These are phyloP conservation scores for Claviceps monticola DNA, from an alignment of 2,329 filamentous ascomycete genomes.

Conservation along the genomic window DNA sequence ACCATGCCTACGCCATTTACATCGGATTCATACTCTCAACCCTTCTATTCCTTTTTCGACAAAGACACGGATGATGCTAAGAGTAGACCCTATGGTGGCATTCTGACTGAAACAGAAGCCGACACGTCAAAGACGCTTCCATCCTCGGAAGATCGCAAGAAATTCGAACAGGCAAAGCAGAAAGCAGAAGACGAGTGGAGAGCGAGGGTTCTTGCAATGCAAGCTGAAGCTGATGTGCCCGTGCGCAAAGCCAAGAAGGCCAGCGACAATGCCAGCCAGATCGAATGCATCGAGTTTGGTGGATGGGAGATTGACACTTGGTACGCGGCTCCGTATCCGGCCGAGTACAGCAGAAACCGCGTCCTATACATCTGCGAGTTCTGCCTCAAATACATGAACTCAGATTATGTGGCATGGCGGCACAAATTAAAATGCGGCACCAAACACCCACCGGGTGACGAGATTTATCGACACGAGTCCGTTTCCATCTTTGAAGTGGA, in stretches of 20 bases:
- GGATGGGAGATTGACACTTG: conserved; percentile 97
- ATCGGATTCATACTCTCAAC: conserved; percentile 51
- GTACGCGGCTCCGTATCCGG: conserved; percentile 96
- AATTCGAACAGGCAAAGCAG: conserved; percentile 80
- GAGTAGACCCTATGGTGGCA: conserved; percentile 89
- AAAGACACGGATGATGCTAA: conserved; percentile 80
- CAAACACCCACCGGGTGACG: conserved; percentile 92
- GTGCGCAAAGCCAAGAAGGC: conserved; percentile 58
- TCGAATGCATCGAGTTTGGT: conserved; percentile 97
- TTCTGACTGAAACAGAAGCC: conserved; percentile 75
- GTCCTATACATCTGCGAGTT: conserved; percentile 99
- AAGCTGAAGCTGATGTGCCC: conserved; percentile 49
- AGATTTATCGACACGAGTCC: conserved; percentile 86
- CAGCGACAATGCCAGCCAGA: conserved; percentile 82
- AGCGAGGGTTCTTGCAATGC: conserved; percentile 42
- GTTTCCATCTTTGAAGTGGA: conserved; percentile 97
- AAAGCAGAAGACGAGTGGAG: conserved; percentile 90
- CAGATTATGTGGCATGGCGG: conserved; percentile 93
- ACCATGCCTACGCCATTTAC: conserved; percentile 42
- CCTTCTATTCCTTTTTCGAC: conserved; percentile 80
- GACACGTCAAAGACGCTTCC: conserved; percentile 86
- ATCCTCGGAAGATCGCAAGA: conserved; percentile 61
- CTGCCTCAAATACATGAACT: conserved; percentile 98
- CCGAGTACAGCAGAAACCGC: conserved; percentile 93
- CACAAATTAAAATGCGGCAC: conserved; percentile 95